Conservation (phyloP, 257 asterid genomes). For the Nyctanthes arbortristis region DNA sequence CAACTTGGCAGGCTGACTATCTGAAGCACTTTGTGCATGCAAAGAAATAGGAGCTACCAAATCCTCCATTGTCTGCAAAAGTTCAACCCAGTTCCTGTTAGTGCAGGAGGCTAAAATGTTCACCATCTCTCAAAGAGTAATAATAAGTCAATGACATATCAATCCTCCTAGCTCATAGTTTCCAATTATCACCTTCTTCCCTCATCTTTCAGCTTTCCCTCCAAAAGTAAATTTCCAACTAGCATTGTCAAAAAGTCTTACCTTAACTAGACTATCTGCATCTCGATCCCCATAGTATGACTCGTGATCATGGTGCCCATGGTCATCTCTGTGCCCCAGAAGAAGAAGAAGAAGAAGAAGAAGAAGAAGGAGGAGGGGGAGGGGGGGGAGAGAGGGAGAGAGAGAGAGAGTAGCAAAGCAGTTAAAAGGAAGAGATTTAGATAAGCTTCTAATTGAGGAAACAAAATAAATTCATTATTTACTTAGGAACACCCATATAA, state of each 20-base stretch:
- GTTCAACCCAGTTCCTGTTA: constrained; percentile 20
- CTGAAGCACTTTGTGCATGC: constrained; percentile 55
- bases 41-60: constrained; percentile 75
- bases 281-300: constrained; percentile 97
- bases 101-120: constrained; percentile 9
- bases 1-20: constrained; percentile 30
- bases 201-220: constrained; percentile 17
- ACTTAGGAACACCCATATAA: not conserved
- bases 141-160: too few species aligned
- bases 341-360: not conserved
- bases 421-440: constrained; percentile 13
- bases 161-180: not conserved
- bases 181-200: constrained; percentile 15
- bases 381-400: too few species aligned
- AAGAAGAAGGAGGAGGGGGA: too few species aligned
- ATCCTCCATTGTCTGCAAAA: constrained; percentile 78
- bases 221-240: constrained; percentile 6
- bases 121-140: not conserved
- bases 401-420: constrained; percentile 6
- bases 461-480: not conserved
- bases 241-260: constrained; percentile 37
- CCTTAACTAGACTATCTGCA: constrained; percentile 81
- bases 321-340: constrained; percentile 59
- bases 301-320: constrained; percentile 94
- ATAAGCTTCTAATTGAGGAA: not conserved